These are phyloP conservation scores for Meyerozyma athensensis DNA, from an alignment of 1,139 yeast species.

Conservation along the genomic window DNA sequence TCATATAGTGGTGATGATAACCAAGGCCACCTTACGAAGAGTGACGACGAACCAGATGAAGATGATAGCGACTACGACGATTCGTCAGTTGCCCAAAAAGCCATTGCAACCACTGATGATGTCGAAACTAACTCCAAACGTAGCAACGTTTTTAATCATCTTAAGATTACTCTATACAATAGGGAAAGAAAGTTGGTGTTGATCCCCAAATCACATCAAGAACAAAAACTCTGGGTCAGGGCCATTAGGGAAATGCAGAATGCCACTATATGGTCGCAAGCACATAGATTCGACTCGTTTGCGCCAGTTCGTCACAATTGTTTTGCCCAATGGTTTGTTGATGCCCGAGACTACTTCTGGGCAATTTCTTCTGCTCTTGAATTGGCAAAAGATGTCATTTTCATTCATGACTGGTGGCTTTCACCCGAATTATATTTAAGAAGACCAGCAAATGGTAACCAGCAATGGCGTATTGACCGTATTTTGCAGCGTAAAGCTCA, in stretches of 20 bases:
- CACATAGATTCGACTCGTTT: constrained; percentile 79
- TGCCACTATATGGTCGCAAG: constrained; percentile 65
- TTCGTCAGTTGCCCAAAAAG: constrained; percentile 25
- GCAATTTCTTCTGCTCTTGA: constrained; percentile 88
- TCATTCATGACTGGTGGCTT: constrained; percentile 98
- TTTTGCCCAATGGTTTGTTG: constrained; percentile 96
- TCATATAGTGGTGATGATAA: constrained; percentile 41
- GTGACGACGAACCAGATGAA: constrained; percentile 29
- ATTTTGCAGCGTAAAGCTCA: constrained; percentile 84
- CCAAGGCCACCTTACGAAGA: constrained; percentile 7
- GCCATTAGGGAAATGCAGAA: constrained; percentile 69
- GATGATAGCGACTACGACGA: constrained; percentile 47
- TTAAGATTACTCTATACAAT: constrained; percentile 67
- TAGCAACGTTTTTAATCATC: constrained; percentile 35
- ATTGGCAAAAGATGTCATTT: constrained; percentile 91
- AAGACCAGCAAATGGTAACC: constrained; percentile 93
- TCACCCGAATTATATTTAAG: constrained; percentile 90
- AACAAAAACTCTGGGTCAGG: constrained; percentile 70
- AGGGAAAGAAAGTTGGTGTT: constrained; percentile 73
- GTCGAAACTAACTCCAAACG: constrained; percentile 17
- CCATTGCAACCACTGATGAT: constrained; percentile 18
- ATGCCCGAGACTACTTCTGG: constrained; percentile 96
- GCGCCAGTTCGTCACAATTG: constrained; percentile 86
- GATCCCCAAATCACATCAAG: constrained; percentile 67
- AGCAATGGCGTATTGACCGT: constrained; percentile 89